Evolutionary conservation across 2,329 filamentous ascomycete genomes (phyloP).

Genomic region (Cytospora piceae): DNA sequence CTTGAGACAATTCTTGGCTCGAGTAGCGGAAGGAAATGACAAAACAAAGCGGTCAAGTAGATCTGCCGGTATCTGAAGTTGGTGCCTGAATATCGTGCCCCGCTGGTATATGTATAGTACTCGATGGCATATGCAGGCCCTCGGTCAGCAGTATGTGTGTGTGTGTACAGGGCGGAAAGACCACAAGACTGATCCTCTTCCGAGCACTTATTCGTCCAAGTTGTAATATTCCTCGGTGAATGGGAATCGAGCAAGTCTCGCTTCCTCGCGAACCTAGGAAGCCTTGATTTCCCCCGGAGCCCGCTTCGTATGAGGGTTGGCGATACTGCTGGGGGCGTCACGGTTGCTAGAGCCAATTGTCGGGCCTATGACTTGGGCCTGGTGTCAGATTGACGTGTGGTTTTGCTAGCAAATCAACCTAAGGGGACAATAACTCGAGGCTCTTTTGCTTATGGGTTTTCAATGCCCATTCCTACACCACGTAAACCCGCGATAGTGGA

Average conservation of each 20-base stretch:
- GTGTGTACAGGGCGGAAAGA: neutral
- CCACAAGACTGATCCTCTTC: constrained; percentile 5
- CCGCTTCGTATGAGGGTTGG: neutral
- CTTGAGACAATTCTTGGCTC: constrained; percentile 29
- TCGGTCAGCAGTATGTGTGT: neutral
- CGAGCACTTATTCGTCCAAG: neutral
- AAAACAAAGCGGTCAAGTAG: constrained; percentile 14
- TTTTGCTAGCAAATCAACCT: neutral
- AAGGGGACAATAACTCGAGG: neutral
- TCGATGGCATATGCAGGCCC: constrained; percentile 7
- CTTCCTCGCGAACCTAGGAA: neutral
- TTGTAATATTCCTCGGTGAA: neutral
- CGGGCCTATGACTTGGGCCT: constrained; percentile 11
- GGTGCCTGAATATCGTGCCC: constrained; percentile 28
- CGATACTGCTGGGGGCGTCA: neutral
- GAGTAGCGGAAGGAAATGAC: constrained; percentile 14
- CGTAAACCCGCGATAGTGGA: constrained; percentile 20
- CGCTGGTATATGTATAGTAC: constrained; percentile 14
- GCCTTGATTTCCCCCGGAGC: neutral
- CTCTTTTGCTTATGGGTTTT: neutral
- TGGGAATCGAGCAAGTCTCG: neutral
- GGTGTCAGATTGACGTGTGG: constrained; percentile 17
- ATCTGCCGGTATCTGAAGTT: constrained; percentile 11
- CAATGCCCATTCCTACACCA: constrained; percentile 14
- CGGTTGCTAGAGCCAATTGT: neutral